Evolutionary conservation across 2,329 filamentous ascomycete genomes (phyloP), one percentile per base, ranked within the genome.

Genomic region (Microsporum audouinii): DNA sequence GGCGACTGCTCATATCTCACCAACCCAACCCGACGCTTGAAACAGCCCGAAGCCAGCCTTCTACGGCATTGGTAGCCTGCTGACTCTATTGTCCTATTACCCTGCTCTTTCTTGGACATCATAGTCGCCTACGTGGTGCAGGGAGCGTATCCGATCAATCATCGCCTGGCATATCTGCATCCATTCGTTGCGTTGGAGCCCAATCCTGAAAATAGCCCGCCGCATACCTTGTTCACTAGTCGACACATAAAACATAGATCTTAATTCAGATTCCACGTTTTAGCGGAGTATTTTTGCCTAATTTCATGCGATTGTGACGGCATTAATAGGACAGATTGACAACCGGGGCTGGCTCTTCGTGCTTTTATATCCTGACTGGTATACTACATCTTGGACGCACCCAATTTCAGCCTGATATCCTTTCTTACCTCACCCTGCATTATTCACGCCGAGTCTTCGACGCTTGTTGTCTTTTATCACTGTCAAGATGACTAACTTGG

Each of bases 1-100:
- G 29, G 14, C 49, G 49, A 55, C 49, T 55, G 49, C 49, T 55
- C 49, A 55, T 55, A 55, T 55, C 49, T 55, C 49, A 55, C 49
- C 29, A 34, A 55, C 49, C 10, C 49, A 55, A 34, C 49, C 10
- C 14, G 33, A 29, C 23, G 29, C 33, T 55, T 36, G 31, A 55
- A 55, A 55, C 27, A 51, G 17, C 49, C 49, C 49, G 49, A 55
- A 36, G 49, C 10, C 49, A 34, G 8, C n/a, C 12, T 6, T 55
- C 31, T 55, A 55, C 49, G 31, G 5, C 29, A 8, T 55, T 55
- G 49, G 36, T 55, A 31, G 49, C 49, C 33, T 36, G 33, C 31
- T 36, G n/a, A 36, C 31, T n/a, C 23, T 27, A n/a, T 34, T 31
- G 2, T 31, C 49, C 23, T 55, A 38, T 55, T 29, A 31, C 14